Base-by-base conservation (phyloP, 352 stramenopile species). In the Paralagenidium karlingii region DNA sequence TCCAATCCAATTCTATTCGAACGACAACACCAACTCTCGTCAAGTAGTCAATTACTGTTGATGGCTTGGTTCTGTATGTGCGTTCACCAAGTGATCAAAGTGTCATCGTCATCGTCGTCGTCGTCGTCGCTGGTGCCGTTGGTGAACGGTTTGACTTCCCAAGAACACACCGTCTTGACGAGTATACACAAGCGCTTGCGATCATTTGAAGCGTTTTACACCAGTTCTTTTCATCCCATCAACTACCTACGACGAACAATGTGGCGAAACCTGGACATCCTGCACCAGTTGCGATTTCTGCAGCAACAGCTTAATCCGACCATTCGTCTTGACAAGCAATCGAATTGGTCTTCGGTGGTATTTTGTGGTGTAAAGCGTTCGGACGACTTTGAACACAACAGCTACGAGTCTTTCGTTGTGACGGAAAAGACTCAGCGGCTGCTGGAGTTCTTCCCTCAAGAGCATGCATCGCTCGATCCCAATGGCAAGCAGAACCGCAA, bases 181-280 rank as follows among this genome's bases (percentile, higher is more conserved):
- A 10, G 5, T 11, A 11, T 5, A 9, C 12, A 30, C 22, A 10
- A 19, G 15, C 12, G 11, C 3, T n/a, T 25, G 20, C 15, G 31
- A 24, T n/a, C 40, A 5, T 68, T 71, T 22, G 32, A 51, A 11
- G 21, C 16, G 1, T 18, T 6, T 8, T 51, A 58, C 10, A 48
- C 39, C 0, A 66, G 61, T 40, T 79, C 66, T 0, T 83, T 81
- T 40, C 69, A 83, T 29, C 66, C 69, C 40, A 77, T 77, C 24
- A 51, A 65, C 29, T 57, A 73, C 10, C 55, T 83, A 1, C 40
- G 61, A 25, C 58, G 63, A 1, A 37, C 46, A 15, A 24, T 66
- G 0, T 43, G 16, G 8, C 13, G n/a, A 0, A 45, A 44, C 16
- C 28, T 57, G 6, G n/a, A 22, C 2, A 32, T 45, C 9, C 36